These are phyloP conservation scores for Nicotiana sylvestris DNA, from an alignment of 257 asterid genomes.

Conservation along the genomic window DNA sequence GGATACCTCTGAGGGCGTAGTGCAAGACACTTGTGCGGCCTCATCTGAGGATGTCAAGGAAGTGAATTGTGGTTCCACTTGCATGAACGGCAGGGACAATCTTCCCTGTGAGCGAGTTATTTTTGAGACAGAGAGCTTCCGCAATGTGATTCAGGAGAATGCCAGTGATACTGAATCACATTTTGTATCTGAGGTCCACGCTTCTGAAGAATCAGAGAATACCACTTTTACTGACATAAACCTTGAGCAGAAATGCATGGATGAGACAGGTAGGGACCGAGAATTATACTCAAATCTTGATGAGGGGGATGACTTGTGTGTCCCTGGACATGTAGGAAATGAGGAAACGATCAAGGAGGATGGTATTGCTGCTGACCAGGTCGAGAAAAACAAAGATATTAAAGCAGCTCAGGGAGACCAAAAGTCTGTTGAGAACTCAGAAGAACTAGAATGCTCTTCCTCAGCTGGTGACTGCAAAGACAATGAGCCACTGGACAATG, in stretches of 20 bases:
- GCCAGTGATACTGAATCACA: slow-evolving; percentile 10
- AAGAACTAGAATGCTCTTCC: slow-evolving; percentile 27
- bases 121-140: slow-evolving; percentile 14
- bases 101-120: slow-evolving; percentile 28
- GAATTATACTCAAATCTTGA: slow-evolving; percentile 32
- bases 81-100: slow-evolving; percentile 23
- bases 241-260: slow-evolving; percentile 7
- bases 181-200: slow-evolving; percentile 12
- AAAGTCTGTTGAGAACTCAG: slow-evolving; percentile 25
- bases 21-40: slow-evolving; percentile 27
- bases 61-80: slow-evolving; percentile 18
- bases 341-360: slow-evolving; percentile 26
- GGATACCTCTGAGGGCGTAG: slow-evolving; percentile 24
- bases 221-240: slow-evolving; percentile 12
- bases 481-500: slow-evolving; percentile 32
- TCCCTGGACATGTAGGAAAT: slow-evolving; percentile 32
- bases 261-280: slow-evolving; percentile 45
- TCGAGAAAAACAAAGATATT: slow-evolving; percentile 26
- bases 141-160: slow-evolving; percentile 12
- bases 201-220: slow-evolving; percentile 5
- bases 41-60: slow-evolving; percentile 26
- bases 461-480: slow-evolving; percentile 23
- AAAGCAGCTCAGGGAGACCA: slow-evolving; percentile 23
- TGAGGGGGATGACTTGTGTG: slow-evolving; percentile 24
- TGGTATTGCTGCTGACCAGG: slow-evolving; percentile 23